A percentile compares a stretch with the other conserved stretches of the same genome.
These are phyloP conservation scores for Populus davidiana DNA, from an alignment of 345 rosid species.

Conservation along the genomic window DNA sequence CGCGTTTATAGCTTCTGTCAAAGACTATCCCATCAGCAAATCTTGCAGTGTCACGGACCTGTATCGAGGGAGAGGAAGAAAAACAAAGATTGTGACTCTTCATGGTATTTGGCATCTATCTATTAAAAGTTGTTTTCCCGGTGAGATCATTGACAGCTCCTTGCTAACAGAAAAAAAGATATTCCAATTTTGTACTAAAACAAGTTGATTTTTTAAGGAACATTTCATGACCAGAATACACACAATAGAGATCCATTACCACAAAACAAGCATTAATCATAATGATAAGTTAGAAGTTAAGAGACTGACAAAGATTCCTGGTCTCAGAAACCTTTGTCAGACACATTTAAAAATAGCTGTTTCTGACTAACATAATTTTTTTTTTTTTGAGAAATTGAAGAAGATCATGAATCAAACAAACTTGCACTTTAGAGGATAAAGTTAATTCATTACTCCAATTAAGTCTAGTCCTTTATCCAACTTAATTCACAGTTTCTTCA, in stretches of 20 bases:
- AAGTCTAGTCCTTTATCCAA: neutral
- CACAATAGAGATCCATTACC: neutral
- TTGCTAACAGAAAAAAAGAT: neutral
- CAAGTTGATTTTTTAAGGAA: neutral
- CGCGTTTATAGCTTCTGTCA: slow-evolving; percentile 93
- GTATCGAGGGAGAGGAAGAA: neutral
- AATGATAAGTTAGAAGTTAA: no score
- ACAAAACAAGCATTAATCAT: no score
- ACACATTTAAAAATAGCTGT: neutral
- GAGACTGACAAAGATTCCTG: no score
- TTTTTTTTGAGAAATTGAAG: neutral
- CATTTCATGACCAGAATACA: neutral
- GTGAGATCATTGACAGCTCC: neutral
- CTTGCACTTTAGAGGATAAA: neutral
- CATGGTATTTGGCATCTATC: neutral
- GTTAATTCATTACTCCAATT: neutral
- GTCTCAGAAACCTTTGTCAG: neutral
- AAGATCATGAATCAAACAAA: neutral
- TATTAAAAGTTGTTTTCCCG: neutral
- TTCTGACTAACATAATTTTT: neutral
- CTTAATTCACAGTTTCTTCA: neutral
- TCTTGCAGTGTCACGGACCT: slow-evolving; percentile 92
- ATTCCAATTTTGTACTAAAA: neutral
- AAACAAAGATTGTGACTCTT: neutral
- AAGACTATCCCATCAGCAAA: slow-evolving; percentile 85